A percentile compares a stretch with the other conserved stretches of the same genome.
Conservation (phyloP, 805 yeast species). For the Sugiyamaella qingdaonensis region DNA sequence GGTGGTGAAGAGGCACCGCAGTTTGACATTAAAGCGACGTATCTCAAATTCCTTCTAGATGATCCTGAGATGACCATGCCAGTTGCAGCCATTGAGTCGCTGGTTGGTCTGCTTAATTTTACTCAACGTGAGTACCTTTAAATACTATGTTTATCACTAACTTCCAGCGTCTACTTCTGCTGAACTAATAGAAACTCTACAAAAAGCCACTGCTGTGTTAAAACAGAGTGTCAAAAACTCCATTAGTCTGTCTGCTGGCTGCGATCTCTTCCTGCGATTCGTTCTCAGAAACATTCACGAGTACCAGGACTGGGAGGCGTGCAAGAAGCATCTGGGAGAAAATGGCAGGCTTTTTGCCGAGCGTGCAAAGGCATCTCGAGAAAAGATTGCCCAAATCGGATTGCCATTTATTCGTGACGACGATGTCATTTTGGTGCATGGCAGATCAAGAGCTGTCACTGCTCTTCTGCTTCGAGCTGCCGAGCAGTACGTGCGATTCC, state of each 20-base stretch:
- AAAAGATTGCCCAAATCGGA: constrained; percentile 83
- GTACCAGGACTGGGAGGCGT: constrained; percentile 87
- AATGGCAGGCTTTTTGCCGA: constrained; percentile 89
- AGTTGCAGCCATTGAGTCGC: constrained; percentile 93
- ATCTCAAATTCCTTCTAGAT: constrained; percentile 73
- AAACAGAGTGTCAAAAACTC: constrained; percentile 83
- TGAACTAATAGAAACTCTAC: constrained; percentile 78
- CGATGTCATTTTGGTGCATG: constrained; percentile 83
- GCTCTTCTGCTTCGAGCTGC: constrained; percentile 74
- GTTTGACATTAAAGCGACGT: constrained; percentile 80
- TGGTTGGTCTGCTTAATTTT: constrained; percentile 74
- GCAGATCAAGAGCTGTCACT: constrained; percentile 85
- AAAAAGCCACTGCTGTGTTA: constrained; percentile 68
- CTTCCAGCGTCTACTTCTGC: constrained; percentile 72
- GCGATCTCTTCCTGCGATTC: constrained; percentile 92
- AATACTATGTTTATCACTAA: not conserved
- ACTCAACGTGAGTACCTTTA: constrained; percentile 51
- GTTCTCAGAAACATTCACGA: constrained; percentile 84
- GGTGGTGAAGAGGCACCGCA: not conserved
- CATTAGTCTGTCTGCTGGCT: constrained; percentile 92
- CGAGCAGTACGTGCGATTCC: constrained; percentile 70
- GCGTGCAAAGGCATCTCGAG: constrained; percentile 86
- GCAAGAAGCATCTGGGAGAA: constrained; percentile 80
- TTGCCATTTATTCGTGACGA: constrained; percentile 88
- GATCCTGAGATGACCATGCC: constrained; percentile 99